phyloP scores from a whole-genome alignment of 495 filamentous ascomycete genomes.

The Xanthoparmelia taractica region DNA sequence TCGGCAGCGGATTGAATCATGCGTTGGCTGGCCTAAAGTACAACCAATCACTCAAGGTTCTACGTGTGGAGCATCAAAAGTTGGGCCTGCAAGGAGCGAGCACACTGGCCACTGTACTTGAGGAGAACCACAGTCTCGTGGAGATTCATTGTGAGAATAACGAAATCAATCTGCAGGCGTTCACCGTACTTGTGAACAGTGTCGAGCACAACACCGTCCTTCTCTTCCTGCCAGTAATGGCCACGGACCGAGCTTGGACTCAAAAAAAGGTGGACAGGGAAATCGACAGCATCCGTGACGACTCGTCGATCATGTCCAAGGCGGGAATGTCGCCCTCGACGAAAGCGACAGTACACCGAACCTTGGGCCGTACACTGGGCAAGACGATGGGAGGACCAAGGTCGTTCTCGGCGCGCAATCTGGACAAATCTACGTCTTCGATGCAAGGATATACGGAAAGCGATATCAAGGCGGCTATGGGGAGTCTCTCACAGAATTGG shows the following conservation, averaged over 20 bases:
- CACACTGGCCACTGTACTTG: constrained; percentile 68
- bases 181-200: constrained; percentile 68
- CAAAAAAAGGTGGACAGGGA: constrained; percentile 56
- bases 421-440: constrained; percentile 19
- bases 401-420: constrained; percentile 24
- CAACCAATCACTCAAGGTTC: constrained; percentile 65
- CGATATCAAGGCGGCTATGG: constrained; percentile 47
- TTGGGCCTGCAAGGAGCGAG: constrained; percentile 64
- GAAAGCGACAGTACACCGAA: constrained; percentile 27
- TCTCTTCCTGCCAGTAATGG: constrained; percentile 59
- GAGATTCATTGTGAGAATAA: constrained; percentile 74
- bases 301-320: constrained; percentile 13
- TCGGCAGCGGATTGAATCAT: constrained; percentile 73
- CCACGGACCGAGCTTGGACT: constrained; percentile 51
- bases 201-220: constrained; percentile 60
- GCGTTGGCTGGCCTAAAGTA: constrained; percentile 67
- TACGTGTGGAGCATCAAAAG: constrained; percentile 65
- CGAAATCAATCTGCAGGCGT: constrained; percentile 67
- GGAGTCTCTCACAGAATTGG: constrained; percentile 55
- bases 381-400: constrained; percentile 34
- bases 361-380: constrained; percentile 26
- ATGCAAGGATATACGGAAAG: constrained; percentile 34
- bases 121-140: constrained; percentile 54
- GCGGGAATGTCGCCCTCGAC: constrained; percentile 18
- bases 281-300: constrained; percentile 44